A percentile compares a stretch with the other conserved stretches of the same genome.
Conservation (phyloP, 2,329 filamentous ascomycete genomes). For the Penicillium sclerotigenum region DNA sequence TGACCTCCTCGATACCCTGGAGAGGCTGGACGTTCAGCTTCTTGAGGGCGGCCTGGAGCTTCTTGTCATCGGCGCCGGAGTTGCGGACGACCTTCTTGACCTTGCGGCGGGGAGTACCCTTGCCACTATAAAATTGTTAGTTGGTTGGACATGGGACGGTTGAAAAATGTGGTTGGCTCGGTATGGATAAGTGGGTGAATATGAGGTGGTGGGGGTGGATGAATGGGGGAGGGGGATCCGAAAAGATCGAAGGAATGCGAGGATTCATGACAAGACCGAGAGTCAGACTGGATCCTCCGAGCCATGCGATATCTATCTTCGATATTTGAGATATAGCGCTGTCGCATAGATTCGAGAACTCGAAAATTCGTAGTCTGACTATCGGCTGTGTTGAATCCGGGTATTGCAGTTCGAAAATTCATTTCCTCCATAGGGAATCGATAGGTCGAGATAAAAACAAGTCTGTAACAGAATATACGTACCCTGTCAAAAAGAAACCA, state of each 20-base stretch:
- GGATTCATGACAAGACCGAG: background rate
- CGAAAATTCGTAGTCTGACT: background rate
- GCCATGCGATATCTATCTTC: background rate
- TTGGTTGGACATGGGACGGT: background rate
- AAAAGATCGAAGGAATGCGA: conserved; percentile 3
- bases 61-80: conserved; percentile 97
- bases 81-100: conserved; percentile 96
- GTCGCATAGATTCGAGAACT: background rate
- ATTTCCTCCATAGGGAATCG: background rate
- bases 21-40: conserved; percentile 99
- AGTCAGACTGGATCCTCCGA: background rate
- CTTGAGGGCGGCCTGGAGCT: conserved; percentile 95
- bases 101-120: conserved; percentile 96
- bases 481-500: conserved; percentile 22
- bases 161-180: background rate
- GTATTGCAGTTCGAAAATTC: conserved; percentile 2
- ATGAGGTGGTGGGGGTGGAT: background rate
- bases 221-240: background rate
- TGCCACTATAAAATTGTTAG: conserved; percentile 62
- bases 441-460: background rate
- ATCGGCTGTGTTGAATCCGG: background rate
- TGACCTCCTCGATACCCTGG: conserved; percentile 99
- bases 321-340: background rate
- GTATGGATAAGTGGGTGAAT: background rate
- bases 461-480: conserved; percentile 17